A percentile compares a stretch with the other conserved stretches of the same genome.
Evolutionary conservation across 352 stramenopile species (phyloP).

Genomic region (Globisporangium iwayamae): DNA sequence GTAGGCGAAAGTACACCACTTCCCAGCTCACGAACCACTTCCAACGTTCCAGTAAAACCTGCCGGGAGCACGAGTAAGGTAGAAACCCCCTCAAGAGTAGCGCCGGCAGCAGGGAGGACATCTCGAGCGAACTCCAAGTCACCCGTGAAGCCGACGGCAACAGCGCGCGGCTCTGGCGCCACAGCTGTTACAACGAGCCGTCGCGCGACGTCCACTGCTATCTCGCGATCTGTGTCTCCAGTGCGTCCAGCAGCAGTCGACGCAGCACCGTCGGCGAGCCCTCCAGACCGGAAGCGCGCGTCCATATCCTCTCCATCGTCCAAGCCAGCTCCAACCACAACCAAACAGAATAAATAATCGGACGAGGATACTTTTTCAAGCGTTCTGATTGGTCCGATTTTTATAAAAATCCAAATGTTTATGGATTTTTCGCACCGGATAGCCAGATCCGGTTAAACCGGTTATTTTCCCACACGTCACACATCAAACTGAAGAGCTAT

Average conservation of each 20-base stretch:
- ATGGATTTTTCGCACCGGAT: too few species aligned
- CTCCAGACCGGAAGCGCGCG: constrained; percentile 8
- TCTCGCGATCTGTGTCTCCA: background rate
- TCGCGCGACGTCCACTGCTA: constrained; percentile 6
- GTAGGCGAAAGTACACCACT: constrained; percentile 8
- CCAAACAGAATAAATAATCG: background rate
- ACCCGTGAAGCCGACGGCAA: constrained; percentile 7
- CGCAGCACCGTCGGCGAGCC: background rate
- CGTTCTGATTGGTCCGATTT: background rate
- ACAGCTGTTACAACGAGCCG: constrained; percentile 9
- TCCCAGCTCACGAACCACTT: background rate
- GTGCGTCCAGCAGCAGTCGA: background rate
- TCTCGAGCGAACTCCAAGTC: constrained; percentile 4
- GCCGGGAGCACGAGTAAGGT: constrained; percentile 4
- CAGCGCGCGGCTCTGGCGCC: constrained; percentile 11
- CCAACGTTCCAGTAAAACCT: constrained; percentile 11
- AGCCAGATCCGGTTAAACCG: too few species aligned
- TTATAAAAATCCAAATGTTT: too few species aligned
- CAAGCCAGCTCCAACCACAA: background rate
- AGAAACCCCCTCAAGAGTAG: constrained; percentile 5
- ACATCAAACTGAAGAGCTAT: background rate
- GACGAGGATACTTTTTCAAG: background rate
- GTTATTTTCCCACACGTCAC: too few species aligned
- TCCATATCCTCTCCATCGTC: background rate
- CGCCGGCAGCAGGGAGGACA: background rate